Base-by-base conservation (phyloP, 2,329 filamentous ascomycete species). In the Colletotrichum eleusines region DNA sequence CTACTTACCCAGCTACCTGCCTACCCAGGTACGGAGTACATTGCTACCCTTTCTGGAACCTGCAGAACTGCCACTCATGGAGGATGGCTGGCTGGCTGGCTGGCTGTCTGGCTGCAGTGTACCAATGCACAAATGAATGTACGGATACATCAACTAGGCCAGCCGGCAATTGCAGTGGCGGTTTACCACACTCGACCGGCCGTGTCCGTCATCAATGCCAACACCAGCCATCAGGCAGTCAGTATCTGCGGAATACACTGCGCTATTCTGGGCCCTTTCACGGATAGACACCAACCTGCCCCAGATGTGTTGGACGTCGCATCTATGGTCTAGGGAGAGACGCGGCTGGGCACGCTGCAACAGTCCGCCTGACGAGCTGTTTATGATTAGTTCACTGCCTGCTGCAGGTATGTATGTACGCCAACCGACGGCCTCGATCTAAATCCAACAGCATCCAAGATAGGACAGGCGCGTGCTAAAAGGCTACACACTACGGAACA, bases 381-480 rank as follows among this genome's bases (percentile, higher is more conserved):
- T 55, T 55, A 40, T 57, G n/a, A 50, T 57, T 42, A 40, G n/a
- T 26, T 44, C 7, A 11, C 12, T n/a, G n/a, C 53, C 12, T 7
- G 38, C 28, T 28, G n/a, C n/a, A n/a, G n/a, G n/a, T n/a, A n/a
- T n/a, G n/a, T n/a, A n/a, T n/a, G 16, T 23, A 26, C 38, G 11
- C n/a, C 35, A 51, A 69, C 42, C 23, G 26, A 23, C 33, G 46
- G 60, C 18, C 44, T 51, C 9, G 60, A 33, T 68, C 68, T 44
- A 68, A 71, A 60, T 33, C 9, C 50, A 18, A 35, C 20, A 28
- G 16, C 38, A 46, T 60, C 28, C 8, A n/a, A 35, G 63, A 70
- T 70, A n/a, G 57, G 51, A 40, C 57, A 57, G 38, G 42, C 35
- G 46, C 63, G 50, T 44, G 42, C 42, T 38, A 40, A 18, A 48